Evolutionary conservation across 2,329 filamentous ascomycete species (phyloP).

Genomic region (Lecanosticta acicola): DNA sequence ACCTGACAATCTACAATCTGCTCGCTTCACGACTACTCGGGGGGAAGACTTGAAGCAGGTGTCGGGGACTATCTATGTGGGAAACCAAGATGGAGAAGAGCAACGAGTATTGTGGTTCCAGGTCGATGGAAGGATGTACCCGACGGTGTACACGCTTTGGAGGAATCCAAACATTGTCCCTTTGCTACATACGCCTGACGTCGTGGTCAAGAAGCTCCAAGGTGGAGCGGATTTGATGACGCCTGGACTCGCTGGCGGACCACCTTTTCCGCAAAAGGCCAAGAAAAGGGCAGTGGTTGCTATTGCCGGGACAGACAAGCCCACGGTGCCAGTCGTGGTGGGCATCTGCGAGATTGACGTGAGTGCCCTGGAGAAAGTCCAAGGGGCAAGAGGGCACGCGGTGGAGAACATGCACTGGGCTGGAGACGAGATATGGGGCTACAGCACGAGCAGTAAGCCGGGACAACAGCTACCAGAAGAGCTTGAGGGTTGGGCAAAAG

Average conservation of each 20-base stretch:
- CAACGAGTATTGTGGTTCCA: conserved; percentile 61
- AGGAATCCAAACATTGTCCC: conserved; percentile 56
- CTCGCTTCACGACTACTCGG: conserved; percentile 60
- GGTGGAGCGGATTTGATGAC: conserved; percentile 65
- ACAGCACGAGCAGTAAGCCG: conserved; percentile 51
- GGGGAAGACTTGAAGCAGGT: conserved; percentile 58
- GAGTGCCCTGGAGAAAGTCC: conserved; percentile 48
- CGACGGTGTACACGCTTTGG: conserved; percentile 61
- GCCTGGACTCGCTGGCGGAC: conserved; percentile 58
- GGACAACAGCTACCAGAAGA: conserved; percentile 50
- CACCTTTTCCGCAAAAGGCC: conserved; percentile 56
- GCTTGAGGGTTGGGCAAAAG: conserved; percentile 47
- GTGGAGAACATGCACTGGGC: conserved; percentile 62
- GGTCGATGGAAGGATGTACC: conserved; percentile 52
- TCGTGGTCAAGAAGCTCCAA: conserved; percentile 58
- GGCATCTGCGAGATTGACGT: conserved; percentile 62
- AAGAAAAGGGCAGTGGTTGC: conserved; percentile 58
- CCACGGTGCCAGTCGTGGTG: conserved; percentile 58
- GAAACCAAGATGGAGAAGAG: conserved; percentile 52
- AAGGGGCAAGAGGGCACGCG: conserved; percentile 59
- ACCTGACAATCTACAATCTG: conserved; percentile 58
- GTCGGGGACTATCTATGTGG: conserved; percentile 60
- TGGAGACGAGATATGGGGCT: conserved; percentile 64
- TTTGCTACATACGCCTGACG: conserved; percentile 57
- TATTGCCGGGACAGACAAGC: conserved; percentile 54